Evolutionary conservation across 23 red algal genomes (phyloP).

Genomic region (Gracilaria caudata): DNA sequence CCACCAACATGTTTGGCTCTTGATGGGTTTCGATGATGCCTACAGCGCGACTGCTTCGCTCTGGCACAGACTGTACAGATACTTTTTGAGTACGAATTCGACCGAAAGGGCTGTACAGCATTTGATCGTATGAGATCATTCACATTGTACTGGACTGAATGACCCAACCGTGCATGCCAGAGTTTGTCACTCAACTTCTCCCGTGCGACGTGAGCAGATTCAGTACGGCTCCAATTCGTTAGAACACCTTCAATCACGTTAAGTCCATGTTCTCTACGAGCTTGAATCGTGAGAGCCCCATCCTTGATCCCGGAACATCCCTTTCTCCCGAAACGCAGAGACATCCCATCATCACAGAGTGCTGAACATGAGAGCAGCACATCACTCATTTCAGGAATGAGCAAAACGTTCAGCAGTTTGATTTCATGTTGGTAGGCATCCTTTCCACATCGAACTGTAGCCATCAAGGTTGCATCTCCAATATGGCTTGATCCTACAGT

Average conservation of each 20-base stretch:
- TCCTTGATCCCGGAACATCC: background rate
- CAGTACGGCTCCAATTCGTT: background rate
- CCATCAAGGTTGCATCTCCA: background rate
- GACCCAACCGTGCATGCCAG: conserved; percentile 15
- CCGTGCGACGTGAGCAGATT: background rate
- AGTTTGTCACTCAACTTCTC: background rate
- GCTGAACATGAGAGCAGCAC: conserved; percentile 35
- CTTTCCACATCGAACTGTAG: background rate
- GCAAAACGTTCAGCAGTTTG: background rate
- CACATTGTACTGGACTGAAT: background rate
- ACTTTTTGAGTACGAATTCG: background rate
- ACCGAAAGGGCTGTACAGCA: background rate
- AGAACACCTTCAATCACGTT: background rate
- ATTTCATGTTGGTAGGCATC: background rate
- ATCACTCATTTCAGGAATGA: background rate
- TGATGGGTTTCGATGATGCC: background rate
- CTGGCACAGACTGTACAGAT: background rate
- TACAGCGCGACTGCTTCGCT: conserved; percentile 17
- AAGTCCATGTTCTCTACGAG: background rate
- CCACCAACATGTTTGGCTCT: background rate
- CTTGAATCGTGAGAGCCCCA: background rate
- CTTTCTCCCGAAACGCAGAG: background rate
- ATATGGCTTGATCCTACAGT: background rate
- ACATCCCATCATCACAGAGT: background rate
- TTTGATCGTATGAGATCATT: background rate